Conservation (phyloP, 345 rosid species). For the Eucalyptus erythrocorys region DNA sequence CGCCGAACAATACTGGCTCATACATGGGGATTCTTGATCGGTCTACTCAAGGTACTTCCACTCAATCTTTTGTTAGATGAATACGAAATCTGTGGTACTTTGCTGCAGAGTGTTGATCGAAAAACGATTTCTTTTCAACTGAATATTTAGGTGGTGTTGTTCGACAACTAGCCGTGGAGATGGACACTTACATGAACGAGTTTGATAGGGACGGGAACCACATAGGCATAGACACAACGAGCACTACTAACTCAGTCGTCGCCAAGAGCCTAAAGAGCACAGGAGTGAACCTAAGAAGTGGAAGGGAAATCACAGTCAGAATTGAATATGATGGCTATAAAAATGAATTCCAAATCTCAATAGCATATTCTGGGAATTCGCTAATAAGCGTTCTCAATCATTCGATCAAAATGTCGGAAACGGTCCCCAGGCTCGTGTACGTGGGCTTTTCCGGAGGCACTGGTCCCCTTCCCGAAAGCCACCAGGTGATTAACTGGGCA, state of each 20-base stretch:
- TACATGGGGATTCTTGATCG: conserved; percentile 19
- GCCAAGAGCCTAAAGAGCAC: conserved; percentile 6
- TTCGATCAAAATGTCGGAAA: conserved; percentile 9
- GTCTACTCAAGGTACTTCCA: conserved; percentile 10
- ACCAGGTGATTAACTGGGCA: conserved; percentile 7
- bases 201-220: conserved; percentile 25
- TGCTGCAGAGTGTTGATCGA: not conserved
- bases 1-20: conserved; percentile 6
- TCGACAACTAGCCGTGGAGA: conserved; percentile 19
- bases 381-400: conserved; percentile 11
- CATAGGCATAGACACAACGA: conserved; percentile 13
- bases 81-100: not conserved
- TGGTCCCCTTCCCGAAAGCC: conserved; percentile 9
- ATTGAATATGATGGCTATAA: conserved; percentile 3
- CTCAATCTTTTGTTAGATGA: not conserved
- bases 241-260: not conserved
- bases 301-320: conserved; percentile 8
- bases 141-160: conserved; percentile 3
- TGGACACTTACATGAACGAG: conserved; percentile 26
- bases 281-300: conserved; percentile 26
- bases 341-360: not conserved
- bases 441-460: conserved; percentile 26
- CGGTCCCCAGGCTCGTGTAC: conserved; percentile 10
- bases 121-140: not conserved
- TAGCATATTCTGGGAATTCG: conserved; percentile 13